Evolutionary conservation across 1,284 basidiomycete genomes (phyloP).

Genomic region (Coriolopsis trogii): DNA sequence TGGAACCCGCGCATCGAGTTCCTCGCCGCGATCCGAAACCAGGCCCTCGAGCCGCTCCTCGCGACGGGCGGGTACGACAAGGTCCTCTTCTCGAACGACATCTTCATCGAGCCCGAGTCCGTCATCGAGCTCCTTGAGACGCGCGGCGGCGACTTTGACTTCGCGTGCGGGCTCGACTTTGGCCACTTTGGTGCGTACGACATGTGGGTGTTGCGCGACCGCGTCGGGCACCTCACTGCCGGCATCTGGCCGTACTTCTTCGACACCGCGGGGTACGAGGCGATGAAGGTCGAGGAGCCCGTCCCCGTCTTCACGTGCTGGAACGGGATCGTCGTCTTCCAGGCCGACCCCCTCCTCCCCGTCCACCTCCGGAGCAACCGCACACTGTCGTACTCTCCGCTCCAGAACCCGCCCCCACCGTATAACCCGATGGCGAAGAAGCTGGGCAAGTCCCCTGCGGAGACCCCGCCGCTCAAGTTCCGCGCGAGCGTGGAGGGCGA

Average conservation of each 20-base stretch:
- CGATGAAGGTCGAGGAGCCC: slow-evolving; percentile 41
- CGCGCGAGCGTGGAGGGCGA: slow-evolving; percentile 42
- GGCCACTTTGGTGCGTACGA: slow-evolving; percentile 48
- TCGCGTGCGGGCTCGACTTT: slow-evolving; percentile 59
- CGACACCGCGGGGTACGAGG: slow-evolving; percentile 38
- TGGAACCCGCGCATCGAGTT: slow-evolving; percentile 46
- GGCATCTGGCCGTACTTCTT: slow-evolving; percentile 57
- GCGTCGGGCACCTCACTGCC: slow-evolving; percentile 43
- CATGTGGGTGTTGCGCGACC: slow-evolving; percentile 48
- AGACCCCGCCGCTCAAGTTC: slow-evolving; percentile 46
- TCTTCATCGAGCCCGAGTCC: slow-evolving; percentile 49
- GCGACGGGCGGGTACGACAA: slow-evolving; percentile 43
- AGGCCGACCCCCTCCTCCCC: slow-evolving; percentile 47
- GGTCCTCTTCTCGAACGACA: slow-evolving; percentile 55
- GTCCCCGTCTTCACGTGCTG: slow-evolving; percentile 60
- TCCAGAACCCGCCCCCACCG: slow-evolving; percentile 19
- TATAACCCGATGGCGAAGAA: slow-evolving; percentile 31
- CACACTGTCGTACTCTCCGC: slow-evolving; percentile 35
- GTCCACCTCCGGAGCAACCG: slow-evolving; percentile 33
- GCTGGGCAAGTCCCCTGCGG: slow-evolving; percentile 34
- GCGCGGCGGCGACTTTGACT: slow-evolving; percentile 50
- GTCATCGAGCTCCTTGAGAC: slow-evolving; percentile 52
- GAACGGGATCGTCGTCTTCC: slow-evolving; percentile 60
- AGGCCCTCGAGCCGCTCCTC: slow-evolving; percentile 45
- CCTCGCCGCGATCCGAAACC: slow-evolving; percentile 48